phyloP scores from a whole-genome alignment of 192 early-diverging fungal species.

The Kickxella alabastrina region DNA sequence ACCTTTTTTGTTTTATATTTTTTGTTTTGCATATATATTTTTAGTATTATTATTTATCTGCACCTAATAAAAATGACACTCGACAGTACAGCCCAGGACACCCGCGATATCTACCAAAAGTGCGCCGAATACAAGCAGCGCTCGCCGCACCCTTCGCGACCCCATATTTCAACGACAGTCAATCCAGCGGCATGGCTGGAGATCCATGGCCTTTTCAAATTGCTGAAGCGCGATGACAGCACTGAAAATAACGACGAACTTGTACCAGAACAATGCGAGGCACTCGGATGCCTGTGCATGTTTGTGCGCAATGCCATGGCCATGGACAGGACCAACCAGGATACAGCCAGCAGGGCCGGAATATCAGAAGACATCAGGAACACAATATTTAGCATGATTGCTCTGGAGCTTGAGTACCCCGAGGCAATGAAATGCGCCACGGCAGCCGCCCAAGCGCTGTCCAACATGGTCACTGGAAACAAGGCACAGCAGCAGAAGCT shows the following conservation, averaged over 20 bases:
- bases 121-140: slow-evolving; percentile 12
- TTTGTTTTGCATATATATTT: no score
- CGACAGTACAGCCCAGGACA: background rate
- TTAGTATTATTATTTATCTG: no score
- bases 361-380: slow-evolving; percentile 7
- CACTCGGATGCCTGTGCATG: slow-evolving; percentile 20
- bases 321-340: slow-evolving; percentile 29
- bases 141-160: slow-evolving; percentile 41
- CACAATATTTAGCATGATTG: slow-evolving; percentile 2
- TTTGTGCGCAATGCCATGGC: slow-evolving; percentile 42
- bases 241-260: background rate
- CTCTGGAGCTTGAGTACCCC: slow-evolving; percentile 10
- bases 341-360: background rate
- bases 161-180: slow-evolving; percentile 11
- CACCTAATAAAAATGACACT: no score
- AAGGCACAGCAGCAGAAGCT: slow-evolving; percentile 8
- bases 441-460: slow-evolving; percentile 29
- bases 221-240: background rate
- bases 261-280: slow-evolving; percentile 4
- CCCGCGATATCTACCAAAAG: background rate
- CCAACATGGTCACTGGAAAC: slow-evolving; percentile 31
- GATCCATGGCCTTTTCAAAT: slow-evolving; percentile 13
- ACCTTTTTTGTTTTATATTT: no score
- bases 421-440: slow-evolving; percentile 19
- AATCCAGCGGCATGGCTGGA: slow-evolving; percentile 1